Conservation (phyloP, 345 rosid genomes). For the Murraya paniculata region DNA sequence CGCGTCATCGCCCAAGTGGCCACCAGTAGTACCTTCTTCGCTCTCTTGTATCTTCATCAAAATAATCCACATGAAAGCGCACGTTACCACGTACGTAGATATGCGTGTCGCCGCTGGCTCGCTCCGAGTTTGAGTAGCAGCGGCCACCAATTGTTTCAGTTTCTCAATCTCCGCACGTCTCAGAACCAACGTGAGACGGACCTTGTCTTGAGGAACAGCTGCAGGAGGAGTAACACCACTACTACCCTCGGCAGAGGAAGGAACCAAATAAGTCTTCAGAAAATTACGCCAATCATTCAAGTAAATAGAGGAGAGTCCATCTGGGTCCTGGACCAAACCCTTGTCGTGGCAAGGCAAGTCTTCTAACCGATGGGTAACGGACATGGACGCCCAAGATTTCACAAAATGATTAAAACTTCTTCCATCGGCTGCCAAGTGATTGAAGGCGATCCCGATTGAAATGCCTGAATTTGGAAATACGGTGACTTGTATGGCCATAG, state of each 20-base stretch:
- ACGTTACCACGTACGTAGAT: constrained; percentile 31
- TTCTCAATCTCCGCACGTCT: not conserved
- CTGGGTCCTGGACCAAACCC: not conserved
- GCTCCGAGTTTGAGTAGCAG: too few relatives aligned
- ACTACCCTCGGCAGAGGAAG: too few relatives aligned
- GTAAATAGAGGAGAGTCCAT: not conserved
- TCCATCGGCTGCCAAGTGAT: not conserved
- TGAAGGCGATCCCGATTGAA: not conserved
- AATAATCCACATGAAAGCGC: constrained; percentile 39
- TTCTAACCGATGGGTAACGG: not conserved
- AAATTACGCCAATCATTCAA: not conserved
- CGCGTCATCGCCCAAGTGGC: not conserved
- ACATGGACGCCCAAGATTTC: not conserved
- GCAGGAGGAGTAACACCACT: too few relatives aligned
- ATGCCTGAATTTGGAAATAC: not conserved
- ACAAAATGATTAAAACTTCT: not conserved
- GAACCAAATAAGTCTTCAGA: too few relatives aligned
- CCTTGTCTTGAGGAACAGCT: not conserved
- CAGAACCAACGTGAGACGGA: not conserved
- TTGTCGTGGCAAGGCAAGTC: not conserved
- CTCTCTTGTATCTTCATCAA: constrained; percentile 19
- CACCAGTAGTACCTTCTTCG: not conserved
- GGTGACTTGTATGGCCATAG: not conserved
- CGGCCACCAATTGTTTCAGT: not conserved
- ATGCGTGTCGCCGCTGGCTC: not conserved